Evolutionary conservation across 495 filamentous ascomycete genomes (phyloP).

Genomic region (Podospora pseudopauciseta): DNA sequence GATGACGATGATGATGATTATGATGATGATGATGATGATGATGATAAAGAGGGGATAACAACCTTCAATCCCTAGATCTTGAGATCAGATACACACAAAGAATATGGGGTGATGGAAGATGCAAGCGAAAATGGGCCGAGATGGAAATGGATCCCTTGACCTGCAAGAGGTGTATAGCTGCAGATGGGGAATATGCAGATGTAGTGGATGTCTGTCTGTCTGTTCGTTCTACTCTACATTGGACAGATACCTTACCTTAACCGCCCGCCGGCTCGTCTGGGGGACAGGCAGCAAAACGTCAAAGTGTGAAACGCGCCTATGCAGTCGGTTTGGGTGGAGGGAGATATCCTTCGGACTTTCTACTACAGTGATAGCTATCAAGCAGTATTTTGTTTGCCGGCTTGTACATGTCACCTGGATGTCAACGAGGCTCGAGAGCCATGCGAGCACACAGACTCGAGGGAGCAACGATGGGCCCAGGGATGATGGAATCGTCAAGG

Average conservation of each 20-base stretch:
- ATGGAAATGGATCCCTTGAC: neutral
- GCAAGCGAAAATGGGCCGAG: neutral
- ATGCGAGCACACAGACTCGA: neutral
- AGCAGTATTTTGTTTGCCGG: neutral
- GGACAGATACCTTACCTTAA: neutral
- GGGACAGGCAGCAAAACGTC: too few relatives aligned
- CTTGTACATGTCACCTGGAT: neutral
- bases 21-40: too few relatives aligned
- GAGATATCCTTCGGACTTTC: neutral
- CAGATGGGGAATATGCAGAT: neutral
- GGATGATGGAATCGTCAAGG: neutral
- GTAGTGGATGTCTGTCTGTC: neutral
- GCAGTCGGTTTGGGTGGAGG: neutral
- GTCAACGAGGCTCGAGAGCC: neutral
- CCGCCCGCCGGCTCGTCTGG: neutral
- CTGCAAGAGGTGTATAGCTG: neutral
- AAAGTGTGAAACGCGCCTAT: constrained; percentile 13
- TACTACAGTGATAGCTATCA: neutral
- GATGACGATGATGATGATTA: too few relatives aligned
- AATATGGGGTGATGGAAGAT: neutral
- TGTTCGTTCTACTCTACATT: neutral
- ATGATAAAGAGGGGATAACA: neutral
- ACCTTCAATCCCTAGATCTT: neutral
- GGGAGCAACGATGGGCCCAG: neutral
- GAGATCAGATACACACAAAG: neutral